These are phyloP conservation scores for Xylaria sp. DNA, from an alignment of 2,329 filamentous ascomycete species.

Conservation along the genomic window DNA sequence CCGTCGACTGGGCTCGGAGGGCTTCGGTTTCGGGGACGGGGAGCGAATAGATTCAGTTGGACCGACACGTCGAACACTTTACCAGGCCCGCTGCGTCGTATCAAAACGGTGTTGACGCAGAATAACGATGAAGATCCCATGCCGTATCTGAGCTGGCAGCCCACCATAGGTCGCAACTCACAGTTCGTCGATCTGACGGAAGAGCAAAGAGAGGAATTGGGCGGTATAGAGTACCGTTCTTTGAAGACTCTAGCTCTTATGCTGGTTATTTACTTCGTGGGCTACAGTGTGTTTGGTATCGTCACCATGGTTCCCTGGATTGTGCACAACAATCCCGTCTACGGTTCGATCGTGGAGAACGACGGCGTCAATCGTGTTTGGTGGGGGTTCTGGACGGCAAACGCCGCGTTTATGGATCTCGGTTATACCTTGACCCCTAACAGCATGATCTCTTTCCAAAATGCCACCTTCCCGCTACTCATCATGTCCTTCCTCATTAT, in stretches of 20 bases:
- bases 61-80: constrained; percentile 28
- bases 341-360: constrained; percentile 58
- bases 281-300: constrained; percentile 73
- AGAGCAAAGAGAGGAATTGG: constrained; percentile 88
- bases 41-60: constrained; percentile 37
- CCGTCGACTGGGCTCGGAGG: constrained; percentile 37
- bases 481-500: constrained; percentile 82
- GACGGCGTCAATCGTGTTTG: constrained; percentile 64
- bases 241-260: constrained; percentile 79
- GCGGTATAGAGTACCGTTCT: constrained; percentile 92
- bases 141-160: constrained; percentile 91
- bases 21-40: constrained; percentile 42
- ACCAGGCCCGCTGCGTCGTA: constrained; percentile 41
- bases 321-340: constrained; percentile 52
- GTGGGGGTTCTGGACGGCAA: constrained; percentile 90
- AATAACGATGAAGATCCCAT: constrained; percentile 53
- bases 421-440: constrained; percentile 88
- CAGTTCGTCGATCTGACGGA: constrained; percentile 83
- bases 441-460: constrained; percentile 87
- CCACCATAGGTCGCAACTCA: constrained; percentile 89
- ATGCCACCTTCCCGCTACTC: constrained; percentile 68
- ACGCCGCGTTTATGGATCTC: constrained; percentile 89
- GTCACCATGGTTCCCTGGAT: constrained; percentile 79
- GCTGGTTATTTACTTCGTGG: constrained; percentile 72
- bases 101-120: constrained; percentile 52